Percentiles rank a stretch among this genome's conserved stretches.
Evolutionary conservation across 2,329 filamentous ascomycete species (phyloP).

Genomic region (Diplodia intermedia): DNA sequence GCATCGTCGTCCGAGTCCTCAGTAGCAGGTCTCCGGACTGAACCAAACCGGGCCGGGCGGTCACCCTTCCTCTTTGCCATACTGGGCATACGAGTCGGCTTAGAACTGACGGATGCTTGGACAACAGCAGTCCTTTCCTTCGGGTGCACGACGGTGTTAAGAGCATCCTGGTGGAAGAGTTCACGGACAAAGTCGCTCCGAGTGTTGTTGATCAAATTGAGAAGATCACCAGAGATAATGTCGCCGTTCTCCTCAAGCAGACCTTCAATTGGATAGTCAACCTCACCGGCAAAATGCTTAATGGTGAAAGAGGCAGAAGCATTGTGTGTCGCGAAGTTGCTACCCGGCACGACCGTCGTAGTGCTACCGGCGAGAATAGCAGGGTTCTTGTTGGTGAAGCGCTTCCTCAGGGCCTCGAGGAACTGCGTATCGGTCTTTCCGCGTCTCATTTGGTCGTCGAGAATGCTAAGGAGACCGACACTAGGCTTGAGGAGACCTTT

Average conservation of each 20-base stretch:
- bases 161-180: constrained; percentile 92
- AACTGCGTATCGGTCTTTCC: constrained; percentile 89
- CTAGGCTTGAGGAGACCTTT: constrained; percentile 89
- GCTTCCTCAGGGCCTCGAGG: constrained; percentile 86
- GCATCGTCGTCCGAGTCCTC: constrained; percentile 58
- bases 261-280: constrained; percentile 88
- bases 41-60: constrained; percentile 56
- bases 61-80: constrained; percentile 82
- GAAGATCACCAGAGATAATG: constrained; percentile 91
- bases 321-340: constrained; percentile 88
- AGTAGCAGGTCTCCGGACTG: constrained; percentile 46
- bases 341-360: constrained; percentile 79
- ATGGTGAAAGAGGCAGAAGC: constrained; percentile 83
- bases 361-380: constrained; percentile 81
- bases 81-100: constrained; percentile 89
- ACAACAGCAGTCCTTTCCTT: constrained; percentile 89
- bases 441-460: constrained; percentile 93
- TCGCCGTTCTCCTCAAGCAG: constrained; percentile 96
- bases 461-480: constrained; percentile 89
- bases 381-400: constrained; percentile 93
- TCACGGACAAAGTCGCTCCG: constrained; percentile 88
- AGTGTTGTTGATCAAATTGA: constrained; percentile 89
- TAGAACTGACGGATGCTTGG: constrained; percentile 95
- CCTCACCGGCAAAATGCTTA: constrained; percentile 94
- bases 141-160: constrained; percentile 92